phyloP scores from a whole-genome alignment of 257 asterid species.

The Apocynum venetum region DNA sequence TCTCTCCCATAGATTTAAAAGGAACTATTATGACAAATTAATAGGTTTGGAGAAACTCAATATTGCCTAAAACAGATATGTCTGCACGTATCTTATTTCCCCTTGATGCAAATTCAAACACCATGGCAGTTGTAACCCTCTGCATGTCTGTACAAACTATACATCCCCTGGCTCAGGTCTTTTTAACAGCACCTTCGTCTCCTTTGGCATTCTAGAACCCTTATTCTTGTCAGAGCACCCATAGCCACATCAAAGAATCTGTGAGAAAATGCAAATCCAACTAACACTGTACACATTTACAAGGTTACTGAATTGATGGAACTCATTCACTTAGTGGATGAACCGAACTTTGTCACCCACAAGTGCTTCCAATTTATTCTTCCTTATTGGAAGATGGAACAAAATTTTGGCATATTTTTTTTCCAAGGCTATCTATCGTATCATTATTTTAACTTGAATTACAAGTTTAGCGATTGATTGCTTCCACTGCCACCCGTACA shows the following conservation, averaged over 20 bases:
- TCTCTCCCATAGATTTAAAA: neutral
- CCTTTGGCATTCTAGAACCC: slow-evolving; percentile 12
- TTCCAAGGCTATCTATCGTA: slow-evolving; percentile 18
- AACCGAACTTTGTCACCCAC: slow-evolving; percentile 14
- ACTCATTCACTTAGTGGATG: slow-evolving; percentile 26
- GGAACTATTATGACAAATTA: neutral
- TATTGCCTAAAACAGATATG: neutral
- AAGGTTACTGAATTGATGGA: slow-evolving; percentile 30
- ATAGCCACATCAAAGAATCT: slow-evolving; percentile 12
- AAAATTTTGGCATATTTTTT: slow-evolving; percentile 19
- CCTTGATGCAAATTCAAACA: neutral
- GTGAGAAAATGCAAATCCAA: slow-evolving; percentile 20
- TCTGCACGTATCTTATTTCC: neutral
- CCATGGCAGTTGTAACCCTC: slow-evolving; percentile 2
- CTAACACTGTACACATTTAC: slow-evolving; percentile 49
- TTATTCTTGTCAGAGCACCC: slow-evolving; percentile 13
- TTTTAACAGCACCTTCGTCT: neutral
- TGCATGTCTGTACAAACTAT: neutral
- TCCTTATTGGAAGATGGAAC: slow-evolving; percentile 22
- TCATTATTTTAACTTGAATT: slow-evolving; percentile 16
- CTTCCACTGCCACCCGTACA: slow-evolving; percentile 87
- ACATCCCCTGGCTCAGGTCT: neutral
- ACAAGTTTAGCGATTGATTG: slow-evolving; percentile 48
- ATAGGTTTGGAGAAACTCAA: neutral
- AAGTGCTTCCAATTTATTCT: slow-evolving; percentile 8